Evolutionary conservation across 129 eudicot species (phyloP), one percentile per base, ranked within the genome.

Genomic region (Calendula officinalis): DNA sequence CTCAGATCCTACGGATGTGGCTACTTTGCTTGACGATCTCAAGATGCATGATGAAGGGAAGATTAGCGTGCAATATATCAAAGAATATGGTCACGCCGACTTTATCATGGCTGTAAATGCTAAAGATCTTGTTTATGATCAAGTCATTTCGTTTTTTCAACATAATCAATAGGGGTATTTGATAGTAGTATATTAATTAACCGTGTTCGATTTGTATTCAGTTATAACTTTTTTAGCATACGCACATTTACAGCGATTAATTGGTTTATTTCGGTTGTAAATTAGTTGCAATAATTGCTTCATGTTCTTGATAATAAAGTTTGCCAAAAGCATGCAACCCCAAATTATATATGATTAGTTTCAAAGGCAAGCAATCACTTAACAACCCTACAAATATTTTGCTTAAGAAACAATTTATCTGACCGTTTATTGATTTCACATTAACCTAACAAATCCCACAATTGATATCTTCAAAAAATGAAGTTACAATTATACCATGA

Each of bases 81-180:
- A 84, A 75, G 80, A 90, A n/a, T 86, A 62, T 62, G 97, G 88
- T 45, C 97, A 91, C 76, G 94, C 84, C 1, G 97, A 91, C 72
- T 91, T 82, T 78, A 77, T 91, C 53, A 80, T 86, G 87, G 97
- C 84, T 8, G 57, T 81, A 7, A 84, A 76, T 11, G 94, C 95
- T 13, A 91, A 91, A 64, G 81, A 91, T 69, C 6, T 87, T 17
- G 82, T 91, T 55, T 87, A 84, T 68, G 75, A 76, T 58, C 79
- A 81, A 69, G 47, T 91, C 66, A 59, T 85, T 49, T 56, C 71
- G 5, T 91, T 91, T 50, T 91, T 91, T 40, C 73, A 45, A 56
- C 69, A 63, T 53, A 74, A 75, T 41, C 54, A 79, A 30, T 59
- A 74, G 71, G 52, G 58, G 60, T 62, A 51, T 52, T 22, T 38